These are phyloP conservation scores for Botryotinia narcissicola DNA, from an alignment of 2,329 filamentous ascomycete species.

Conservation along the genomic window DNA sequence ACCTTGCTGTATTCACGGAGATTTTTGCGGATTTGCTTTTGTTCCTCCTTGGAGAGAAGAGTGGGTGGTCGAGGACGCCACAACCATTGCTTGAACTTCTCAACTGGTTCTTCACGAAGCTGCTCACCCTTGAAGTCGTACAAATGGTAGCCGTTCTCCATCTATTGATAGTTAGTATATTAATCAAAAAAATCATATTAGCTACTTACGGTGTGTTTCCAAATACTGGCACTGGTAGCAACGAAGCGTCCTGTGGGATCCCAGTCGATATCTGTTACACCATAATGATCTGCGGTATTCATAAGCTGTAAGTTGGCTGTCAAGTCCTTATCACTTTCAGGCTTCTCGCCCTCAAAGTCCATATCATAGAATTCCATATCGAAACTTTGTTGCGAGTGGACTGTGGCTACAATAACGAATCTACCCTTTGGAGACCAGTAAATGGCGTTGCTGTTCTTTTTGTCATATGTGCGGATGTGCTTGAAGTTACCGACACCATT, in stretches of 20 bases:
- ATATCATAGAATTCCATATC: constrained; percentile 98
- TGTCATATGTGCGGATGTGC: constrained; percentile 89
- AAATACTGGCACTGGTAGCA: constrained; percentile 86
- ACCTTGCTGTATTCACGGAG: constrained; percentile 91
- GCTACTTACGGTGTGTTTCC: constrained; percentile 88
- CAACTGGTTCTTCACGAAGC: constrained; percentile 84
- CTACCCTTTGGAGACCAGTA: constrained; percentile 97
- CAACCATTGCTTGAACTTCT: constrained; percentile 96
- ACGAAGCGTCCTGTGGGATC: constrained; percentile 95
- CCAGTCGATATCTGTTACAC: constrained; percentile 97
- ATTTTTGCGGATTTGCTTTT: constrained; percentile 97
- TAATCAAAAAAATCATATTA: not conserved
- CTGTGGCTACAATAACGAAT: constrained; percentile 91
- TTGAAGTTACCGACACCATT: constrained; percentile 86
- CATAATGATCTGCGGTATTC: constrained; percentile 93
- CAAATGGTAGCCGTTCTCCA: constrained; percentile 98
- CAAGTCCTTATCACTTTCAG: constrained; percentile 88
- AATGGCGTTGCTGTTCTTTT: constrained; percentile 99
- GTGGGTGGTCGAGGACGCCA: constrained; percentile 91
- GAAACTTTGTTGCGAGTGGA: constrained; percentile 87
- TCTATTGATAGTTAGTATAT: constrained; percentile 52
- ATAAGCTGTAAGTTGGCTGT: constrained; percentile 93
- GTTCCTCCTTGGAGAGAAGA: constrained; percentile 94
- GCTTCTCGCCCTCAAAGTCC: constrained; percentile 96
- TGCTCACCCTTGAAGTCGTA: constrained; percentile 94